These are phyloP conservation scores for Kwoniella newhampshirensis DNA, from an alignment of 768 basidiomycete species.

Conservation along the genomic window DNA sequence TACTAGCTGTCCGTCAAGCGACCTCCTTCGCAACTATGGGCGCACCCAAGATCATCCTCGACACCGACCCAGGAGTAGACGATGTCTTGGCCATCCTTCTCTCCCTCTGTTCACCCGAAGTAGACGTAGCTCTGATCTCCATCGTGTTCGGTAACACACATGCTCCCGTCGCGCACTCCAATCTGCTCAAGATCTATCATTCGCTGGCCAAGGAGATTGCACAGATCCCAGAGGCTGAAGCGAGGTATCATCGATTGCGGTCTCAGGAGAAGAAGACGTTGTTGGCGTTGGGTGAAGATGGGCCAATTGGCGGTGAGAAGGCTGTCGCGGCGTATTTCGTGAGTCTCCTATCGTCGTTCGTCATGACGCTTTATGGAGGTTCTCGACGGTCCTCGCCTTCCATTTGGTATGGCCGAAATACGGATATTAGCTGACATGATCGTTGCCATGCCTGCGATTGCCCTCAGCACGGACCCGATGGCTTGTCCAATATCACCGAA, in stretches of 20 bases:
- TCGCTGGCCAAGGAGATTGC: slow-evolving; percentile 59
- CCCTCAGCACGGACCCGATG: slow-evolving; percentile 53
- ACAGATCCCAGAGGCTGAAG: slow-evolving; percentile 59
- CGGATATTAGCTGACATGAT: no score
- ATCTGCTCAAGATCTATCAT: slow-evolving; percentile 74
- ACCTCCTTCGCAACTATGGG: no score
- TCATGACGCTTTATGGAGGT: neutral
- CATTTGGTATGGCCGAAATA: no score
- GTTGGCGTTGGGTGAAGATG: slow-evolving; percentile 64
- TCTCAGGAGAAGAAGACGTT: slow-evolving; percentile 58
- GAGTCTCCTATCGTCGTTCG: slow-evolving; percentile 19
- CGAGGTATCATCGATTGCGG: slow-evolving; percentile 65
- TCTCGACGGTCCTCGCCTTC: no score
- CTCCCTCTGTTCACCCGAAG: slow-evolving; percentile 61
- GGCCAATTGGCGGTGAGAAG: slow-evolving; percentile 68
- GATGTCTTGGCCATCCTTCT: slow-evolving; percentile 53
- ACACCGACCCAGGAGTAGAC: slow-evolving; percentile 53
- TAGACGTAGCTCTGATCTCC: slow-evolving; percentile 74
- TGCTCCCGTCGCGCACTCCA: slow-evolving; percentile 58
- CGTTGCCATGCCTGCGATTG: no score
- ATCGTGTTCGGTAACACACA: slow-evolving; percentile 62
- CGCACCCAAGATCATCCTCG: slow-evolving; percentile 45
- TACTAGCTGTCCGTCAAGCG: no score
- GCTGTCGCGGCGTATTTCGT: slow-evolving; percentile 78
- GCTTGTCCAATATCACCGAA: slow-evolving; percentile 52